phyloP scores from a whole-genome alignment of 495 filamentous ascomycete species.

The Platismatia glauca region DNA sequence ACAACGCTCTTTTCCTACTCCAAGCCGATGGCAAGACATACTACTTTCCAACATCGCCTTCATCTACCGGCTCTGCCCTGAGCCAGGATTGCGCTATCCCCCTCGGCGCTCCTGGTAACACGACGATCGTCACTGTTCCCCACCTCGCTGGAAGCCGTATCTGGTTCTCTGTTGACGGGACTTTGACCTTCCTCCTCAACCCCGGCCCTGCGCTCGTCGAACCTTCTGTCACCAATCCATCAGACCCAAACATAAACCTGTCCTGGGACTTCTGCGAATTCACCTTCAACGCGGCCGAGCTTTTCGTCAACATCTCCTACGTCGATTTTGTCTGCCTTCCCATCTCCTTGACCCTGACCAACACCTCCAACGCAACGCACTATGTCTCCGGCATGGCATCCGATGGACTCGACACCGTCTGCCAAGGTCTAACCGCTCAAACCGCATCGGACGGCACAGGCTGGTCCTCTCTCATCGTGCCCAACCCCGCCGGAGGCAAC shows the following conservation, averaged over 20 bases:
- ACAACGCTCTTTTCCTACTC: conserved; percentile 51
- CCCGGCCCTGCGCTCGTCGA: conserved; percentile 61
- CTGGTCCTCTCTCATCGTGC: conserved; percentile 57
- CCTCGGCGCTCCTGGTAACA: conserved; percentile 51
- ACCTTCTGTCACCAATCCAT: conserved; percentile 55
- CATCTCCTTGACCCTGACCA: conserved; percentile 51
- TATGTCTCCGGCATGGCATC: conserved; percentile 50
- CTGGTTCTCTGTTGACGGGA: conserved; percentile 55
- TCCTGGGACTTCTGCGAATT: conserved; percentile 67
- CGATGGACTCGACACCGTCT: conserved; percentile 48
- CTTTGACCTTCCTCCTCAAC: conserved; percentile 62
- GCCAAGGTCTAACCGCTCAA: conserved; percentile 45
- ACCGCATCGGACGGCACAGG: conserved; percentile 44
- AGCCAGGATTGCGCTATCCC: conserved; percentile 50
- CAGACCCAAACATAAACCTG: conserved; percentile 56
- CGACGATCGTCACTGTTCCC: conserved; percentile 53
- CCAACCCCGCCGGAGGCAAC: conserved; percentile 36
- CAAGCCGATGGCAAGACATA: conserved; percentile 49
- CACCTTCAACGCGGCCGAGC: conserved; percentile 56
- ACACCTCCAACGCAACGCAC: conserved; percentile 44
- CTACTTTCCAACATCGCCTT: conserved; percentile 47
- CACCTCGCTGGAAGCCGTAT: conserved; percentile 59
- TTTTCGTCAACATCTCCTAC: conserved; percentile 67
- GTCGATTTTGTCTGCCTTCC: conserved; percentile 67
- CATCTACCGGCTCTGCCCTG: conserved; percentile 37